phyloP scores from a whole-genome alignment of 306 rosid genomes.

The Quercus cerris region DNA sequence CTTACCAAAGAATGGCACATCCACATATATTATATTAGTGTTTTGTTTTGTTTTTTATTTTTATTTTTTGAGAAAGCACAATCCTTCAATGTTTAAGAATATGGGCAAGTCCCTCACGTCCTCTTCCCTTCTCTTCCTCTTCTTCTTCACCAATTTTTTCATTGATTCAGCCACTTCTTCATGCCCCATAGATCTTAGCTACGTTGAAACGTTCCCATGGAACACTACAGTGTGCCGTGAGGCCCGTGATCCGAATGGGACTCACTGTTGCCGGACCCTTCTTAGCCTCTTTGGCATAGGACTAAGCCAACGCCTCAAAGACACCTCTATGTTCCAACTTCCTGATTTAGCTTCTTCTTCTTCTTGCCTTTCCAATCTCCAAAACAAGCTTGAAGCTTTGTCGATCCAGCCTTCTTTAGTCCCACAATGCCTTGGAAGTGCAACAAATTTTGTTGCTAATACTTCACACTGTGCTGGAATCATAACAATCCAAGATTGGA shows the following conservation, averaged over 20 bases:
- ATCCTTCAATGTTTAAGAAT: background rate
- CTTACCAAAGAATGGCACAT: too few relatives aligned
- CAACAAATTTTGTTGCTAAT: slow-evolving; percentile 49
- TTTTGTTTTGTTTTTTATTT: too few relatives aligned
- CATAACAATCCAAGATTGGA: slow-evolving; percentile 45
- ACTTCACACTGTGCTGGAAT: slow-evolving; percentile 58
- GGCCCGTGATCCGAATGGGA: slow-evolving; percentile 23
- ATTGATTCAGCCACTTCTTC: slow-evolving; percentile 14
- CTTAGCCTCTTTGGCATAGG: slow-evolving; percentile 64
- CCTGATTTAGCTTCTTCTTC: slow-evolving; percentile 43
- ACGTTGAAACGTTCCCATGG: slow-evolving; percentile 70
- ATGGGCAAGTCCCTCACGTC: slow-evolving; percentile 18
- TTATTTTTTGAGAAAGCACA: background rate
- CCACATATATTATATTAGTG: too few relatives aligned
- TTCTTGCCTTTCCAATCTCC: slow-evolving; percentile 49
- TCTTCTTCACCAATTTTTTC: slow-evolving; percentile 10
- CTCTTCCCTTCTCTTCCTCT: background rate
- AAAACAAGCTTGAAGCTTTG: slow-evolving; percentile 29
- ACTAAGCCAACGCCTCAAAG: slow-evolving; percentile 56
- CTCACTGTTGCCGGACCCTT: slow-evolving; percentile 65
- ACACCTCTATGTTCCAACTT: slow-evolving; percentile 48
- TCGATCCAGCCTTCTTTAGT: slow-evolving; percentile 35
- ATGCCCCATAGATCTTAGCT: slow-evolving; percentile 73
- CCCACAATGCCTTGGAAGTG: slow-evolving; percentile 41
- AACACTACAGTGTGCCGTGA: slow-evolving; percentile 52